Evolutionary conservation across 148 eudicot genomes (phyloP).

Genomic region (Cornus kousa): DNA sequence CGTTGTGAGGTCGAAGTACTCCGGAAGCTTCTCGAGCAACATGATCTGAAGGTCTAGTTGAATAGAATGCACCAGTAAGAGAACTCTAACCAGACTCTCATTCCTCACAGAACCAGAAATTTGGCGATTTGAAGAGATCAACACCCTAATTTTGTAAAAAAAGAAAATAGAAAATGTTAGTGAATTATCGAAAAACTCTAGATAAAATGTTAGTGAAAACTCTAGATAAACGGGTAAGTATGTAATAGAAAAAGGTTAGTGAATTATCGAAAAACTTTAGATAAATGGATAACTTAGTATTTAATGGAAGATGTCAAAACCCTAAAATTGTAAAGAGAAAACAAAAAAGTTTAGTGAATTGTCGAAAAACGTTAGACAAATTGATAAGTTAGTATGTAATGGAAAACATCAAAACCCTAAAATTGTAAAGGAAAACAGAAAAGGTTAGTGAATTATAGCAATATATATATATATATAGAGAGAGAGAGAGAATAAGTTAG

Average conservation of each 20-base stretch:
- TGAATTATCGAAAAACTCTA: not conserved
- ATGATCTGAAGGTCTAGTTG: constrained; percentile 45
- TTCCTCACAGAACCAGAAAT: constrained; percentile 22
- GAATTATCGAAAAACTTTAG: no score
- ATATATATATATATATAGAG: no score
- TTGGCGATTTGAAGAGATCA: constrained; percentile 35
- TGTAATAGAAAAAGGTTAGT: not conserved
- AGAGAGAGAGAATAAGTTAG: no score
- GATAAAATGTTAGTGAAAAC: not conserved
- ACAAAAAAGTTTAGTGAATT: no score
- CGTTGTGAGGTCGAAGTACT: constrained; percentile 33
- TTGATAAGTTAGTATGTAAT: no score
- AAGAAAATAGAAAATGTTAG: not conserved
- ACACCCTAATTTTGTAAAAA: constrained; percentile 27
- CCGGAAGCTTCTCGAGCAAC: constrained; percentile 63
- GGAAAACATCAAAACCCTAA: no score
- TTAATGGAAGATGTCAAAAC: no score
- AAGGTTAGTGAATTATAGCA: no score
- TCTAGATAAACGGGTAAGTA: not conserved
- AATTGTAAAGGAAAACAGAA: no score
- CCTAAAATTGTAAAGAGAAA: no score
- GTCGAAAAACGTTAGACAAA: no score
- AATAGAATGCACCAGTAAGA: constrained; percentile 45
- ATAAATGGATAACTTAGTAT: no score
- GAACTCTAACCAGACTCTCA: constrained; percentile 49